phyloP scores from a whole-genome alignment of 805 yeast species.

The Trichomonascus vanleenenianus region DNA sequence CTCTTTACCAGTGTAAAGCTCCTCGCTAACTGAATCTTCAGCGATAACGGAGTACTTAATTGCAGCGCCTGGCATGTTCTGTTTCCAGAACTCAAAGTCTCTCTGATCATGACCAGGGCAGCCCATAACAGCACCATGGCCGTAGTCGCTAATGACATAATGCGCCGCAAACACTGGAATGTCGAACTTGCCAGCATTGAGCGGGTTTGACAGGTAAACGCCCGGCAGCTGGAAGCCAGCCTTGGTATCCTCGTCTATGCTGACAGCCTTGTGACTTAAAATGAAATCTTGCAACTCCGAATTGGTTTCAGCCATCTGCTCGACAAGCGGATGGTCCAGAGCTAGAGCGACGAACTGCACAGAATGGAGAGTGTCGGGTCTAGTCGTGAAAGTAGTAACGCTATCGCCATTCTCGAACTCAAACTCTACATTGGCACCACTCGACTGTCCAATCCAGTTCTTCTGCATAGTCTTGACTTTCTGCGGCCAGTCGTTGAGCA shows the following conservation, averaged over 20 bases:
- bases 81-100: slow-evolving; percentile 73
- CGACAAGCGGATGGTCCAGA: slow-evolving; percentile 55
- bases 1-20: slow-evolving; percentile 28
- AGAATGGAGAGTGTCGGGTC: slow-evolving; percentile 81
- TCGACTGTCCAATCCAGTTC: slow-evolving; percentile 89
- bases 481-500: slow-evolving; percentile 72
- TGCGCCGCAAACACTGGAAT: slow-evolving; percentile 87
- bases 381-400: slow-evolving; percentile 67
- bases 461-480: slow-evolving; percentile 85
- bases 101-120: slow-evolving; percentile 91
- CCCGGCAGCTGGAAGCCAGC: slow-evolving; percentile 49
- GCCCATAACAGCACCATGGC: slow-evolving; percentile 96
- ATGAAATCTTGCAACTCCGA: slow-evolving; percentile 41
- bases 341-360: slow-evolving; percentile 81
- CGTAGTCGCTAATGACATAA: slow-evolving; percentile 76
- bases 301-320: slow-evolving; percentile 33
- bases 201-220: slow-evolving; percentile 48
- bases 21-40: not conserved
- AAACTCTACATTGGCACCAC: slow-evolving; percentile 67
- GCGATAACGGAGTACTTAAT: slow-evolving; percentile 30
- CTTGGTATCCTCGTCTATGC: slow-evolving; percentile 38
- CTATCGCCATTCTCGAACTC: slow-evolving; percentile 13
- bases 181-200: slow-evolving; percentile 31
- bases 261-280: slow-evolving; percentile 20
- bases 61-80: slow-evolving; percentile 43